Conservation (phyloP, 2,329 filamentous ascomycete genomes). For the Ceratocystiopsis sp. region DNA sequence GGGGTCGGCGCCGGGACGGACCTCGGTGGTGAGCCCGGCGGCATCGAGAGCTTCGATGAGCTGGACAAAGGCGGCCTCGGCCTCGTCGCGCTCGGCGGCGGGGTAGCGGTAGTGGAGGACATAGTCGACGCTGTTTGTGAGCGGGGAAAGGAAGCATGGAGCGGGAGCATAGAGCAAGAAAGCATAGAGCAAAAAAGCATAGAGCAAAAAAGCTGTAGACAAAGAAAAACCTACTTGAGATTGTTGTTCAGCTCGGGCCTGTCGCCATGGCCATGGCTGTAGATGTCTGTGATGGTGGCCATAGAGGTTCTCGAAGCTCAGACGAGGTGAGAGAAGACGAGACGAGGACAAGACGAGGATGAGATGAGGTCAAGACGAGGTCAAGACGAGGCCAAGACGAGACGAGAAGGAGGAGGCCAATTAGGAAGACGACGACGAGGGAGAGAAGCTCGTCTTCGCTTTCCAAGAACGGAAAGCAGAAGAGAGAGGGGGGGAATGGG, state of each 20-base stretch:
- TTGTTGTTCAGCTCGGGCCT: conserved; percentile 12
- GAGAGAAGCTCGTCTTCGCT: not conserved
- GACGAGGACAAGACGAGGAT: not conserved
- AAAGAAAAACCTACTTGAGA: conserved; percentile 10
- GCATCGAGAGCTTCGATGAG: conserved; percentile 58
- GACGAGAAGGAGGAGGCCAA: not conserved
- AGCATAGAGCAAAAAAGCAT: not conserved
- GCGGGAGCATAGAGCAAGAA: not conserved
- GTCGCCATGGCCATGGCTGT: conserved; percentile 6
- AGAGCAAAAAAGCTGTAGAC: not conserved
- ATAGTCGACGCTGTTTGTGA: conserved; percentile 56
- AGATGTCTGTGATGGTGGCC: conserved; percentile 10
- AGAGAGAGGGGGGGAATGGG: not conserved
- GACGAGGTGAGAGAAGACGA: not conserved
- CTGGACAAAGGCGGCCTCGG: conserved; percentile 58
- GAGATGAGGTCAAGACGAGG: not conserved
- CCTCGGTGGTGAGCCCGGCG: conserved; percentile 76
- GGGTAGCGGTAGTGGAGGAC: conserved; percentile 67
- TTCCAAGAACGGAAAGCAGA: not conserved
- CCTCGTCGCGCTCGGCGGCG: conserved; percentile 32
- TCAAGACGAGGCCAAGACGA: not conserved
- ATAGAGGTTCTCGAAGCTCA: conserved; percentile 4
- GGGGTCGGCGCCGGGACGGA: conserved; percentile 55
- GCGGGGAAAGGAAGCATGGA: conserved; percentile 1
- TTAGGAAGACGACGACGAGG: not conserved